phyloP scores from a whole-genome alignment of 2,329 filamentous ascomycete genomes.

The Juglanconis oblonga region DNA sequence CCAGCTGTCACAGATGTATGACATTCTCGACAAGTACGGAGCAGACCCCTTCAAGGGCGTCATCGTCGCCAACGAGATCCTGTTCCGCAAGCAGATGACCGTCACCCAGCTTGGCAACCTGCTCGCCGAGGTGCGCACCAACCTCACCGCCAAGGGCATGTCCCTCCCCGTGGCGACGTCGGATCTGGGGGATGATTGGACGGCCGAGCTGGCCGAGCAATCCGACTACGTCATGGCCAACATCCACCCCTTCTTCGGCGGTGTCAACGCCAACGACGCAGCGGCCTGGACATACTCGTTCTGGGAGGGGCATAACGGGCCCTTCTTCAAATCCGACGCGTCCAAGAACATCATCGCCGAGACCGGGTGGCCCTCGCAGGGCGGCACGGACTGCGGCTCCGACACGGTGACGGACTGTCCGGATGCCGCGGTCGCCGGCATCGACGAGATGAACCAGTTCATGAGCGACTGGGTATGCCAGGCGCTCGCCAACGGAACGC shows the following conservation, averaged over 20 bases:
- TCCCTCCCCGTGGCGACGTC: constrained; percentile 79
- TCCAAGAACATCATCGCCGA: constrained; percentile 80
- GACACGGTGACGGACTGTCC: constrained; percentile 52
- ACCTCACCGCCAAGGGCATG: constrained; percentile 65
- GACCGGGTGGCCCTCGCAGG: constrained; percentile 84
- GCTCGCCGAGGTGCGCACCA: constrained; percentile 66
- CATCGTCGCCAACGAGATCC: constrained; percentile 78
- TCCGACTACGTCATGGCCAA: constrained; percentile 95
- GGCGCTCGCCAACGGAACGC: constrained; percentile 74
- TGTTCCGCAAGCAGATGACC: constrained; percentile 75
- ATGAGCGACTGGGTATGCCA: constrained; percentile 83
- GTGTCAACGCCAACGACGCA: constrained; percentile 64
- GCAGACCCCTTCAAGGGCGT: constrained; percentile 72
- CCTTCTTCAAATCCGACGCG: constrained; percentile 60
- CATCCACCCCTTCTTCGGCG: constrained; percentile 93
- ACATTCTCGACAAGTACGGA: constrained; percentile 70
- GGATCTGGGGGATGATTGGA: constrained; percentile 89
- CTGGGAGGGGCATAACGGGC: constrained; percentile 69
- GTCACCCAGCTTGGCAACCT: constrained; percentile 59
- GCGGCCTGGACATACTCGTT: constrained; percentile 81
- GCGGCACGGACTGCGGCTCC: constrained; percentile 73
- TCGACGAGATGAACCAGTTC: constrained; percentile 80
- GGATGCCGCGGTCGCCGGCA: constrained; percentile 70
- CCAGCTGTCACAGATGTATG: constrained; percentile 81
- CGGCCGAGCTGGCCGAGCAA: constrained; percentile 59